phyloP scores from a whole-genome alignment of 2,329 filamentous ascomycete species.

The Fusarium concolor region DNA sequence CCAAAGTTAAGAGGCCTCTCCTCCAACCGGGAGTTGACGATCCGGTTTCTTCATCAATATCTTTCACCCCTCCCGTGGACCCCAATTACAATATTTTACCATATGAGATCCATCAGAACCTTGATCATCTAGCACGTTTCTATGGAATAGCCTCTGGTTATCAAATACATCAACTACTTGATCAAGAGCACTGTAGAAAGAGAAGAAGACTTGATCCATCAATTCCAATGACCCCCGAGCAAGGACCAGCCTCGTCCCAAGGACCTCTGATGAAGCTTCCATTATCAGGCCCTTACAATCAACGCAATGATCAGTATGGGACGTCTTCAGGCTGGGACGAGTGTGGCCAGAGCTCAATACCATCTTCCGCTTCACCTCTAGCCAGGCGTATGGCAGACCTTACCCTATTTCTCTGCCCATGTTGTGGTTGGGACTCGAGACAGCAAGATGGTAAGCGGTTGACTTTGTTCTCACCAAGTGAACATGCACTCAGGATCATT shows the following conservation, averaged over 20 bases:
- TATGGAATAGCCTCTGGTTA: conserved; percentile 50
- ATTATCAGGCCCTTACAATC: conserved; percentile 35
- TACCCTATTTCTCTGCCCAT: conserved; percentile 47
- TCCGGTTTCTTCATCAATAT: conserved; percentile 36
- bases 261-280: conserved; percentile 50
- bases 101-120: conserved; percentile 42
- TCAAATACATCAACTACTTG: conserved; percentile 46
- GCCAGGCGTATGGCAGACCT: conserved; percentile 48
- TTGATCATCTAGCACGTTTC: conserved; percentile 47
- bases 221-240: conserved; percentile 49
- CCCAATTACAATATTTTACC: conserved; percentile 43
- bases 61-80: conserved; percentile 38
- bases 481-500: neutral
- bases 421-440: conserved; percentile 47
- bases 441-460: conserved; percentile 49
- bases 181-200: conserved; percentile 47
- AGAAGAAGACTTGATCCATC: conserved; percentile 48
- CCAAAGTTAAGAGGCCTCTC: conserved; percentile 48
- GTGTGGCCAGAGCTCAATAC: conserved; percentile 38
- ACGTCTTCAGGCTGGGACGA: conserved; percentile 40
- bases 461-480: neutral
- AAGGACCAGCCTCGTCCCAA: conserved; percentile 41
- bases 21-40: conserved; percentile 43
- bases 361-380: conserved; percentile 44
- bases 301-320: conserved; percentile 40